phyloP scores from a whole-genome alignment of 169 alveolate species.

The Plasmodium knowlesi region DNA sequence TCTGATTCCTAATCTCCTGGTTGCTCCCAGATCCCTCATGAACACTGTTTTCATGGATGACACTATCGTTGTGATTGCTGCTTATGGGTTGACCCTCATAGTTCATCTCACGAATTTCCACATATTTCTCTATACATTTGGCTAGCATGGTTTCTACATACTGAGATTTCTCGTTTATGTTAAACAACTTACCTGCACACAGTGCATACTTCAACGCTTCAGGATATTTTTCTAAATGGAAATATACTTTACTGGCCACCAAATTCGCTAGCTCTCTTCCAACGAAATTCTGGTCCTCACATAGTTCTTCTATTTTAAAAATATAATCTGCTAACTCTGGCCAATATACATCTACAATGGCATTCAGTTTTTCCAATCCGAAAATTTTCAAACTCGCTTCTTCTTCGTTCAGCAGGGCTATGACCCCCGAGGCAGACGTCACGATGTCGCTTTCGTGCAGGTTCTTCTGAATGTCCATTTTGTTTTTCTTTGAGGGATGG shows the following conservation, averaged over 20 bases:
- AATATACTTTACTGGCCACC: slow-evolving; percentile 95
- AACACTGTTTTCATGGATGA: not conserved
- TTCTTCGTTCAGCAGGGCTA: slow-evolving; percentile 84
- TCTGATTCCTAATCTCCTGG: not conserved
- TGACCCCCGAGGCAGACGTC: slow-evolving; percentile 85
- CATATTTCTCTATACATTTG: slow-evolving; percentile 71
- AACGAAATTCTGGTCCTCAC: slow-evolving; percentile 85
- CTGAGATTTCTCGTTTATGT: slow-evolving; percentile 84
- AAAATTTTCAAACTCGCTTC: slow-evolving; percentile 80
- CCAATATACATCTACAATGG: slow-evolving; percentile 87
- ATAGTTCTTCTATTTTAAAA: slow-evolving; percentile 79
- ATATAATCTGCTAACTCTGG: slow-evolving; percentile 87
- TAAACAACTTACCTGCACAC: slow-evolving; percentile 93
- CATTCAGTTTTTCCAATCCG: slow-evolving; percentile 84
- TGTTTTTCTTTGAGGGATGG: not conserved
- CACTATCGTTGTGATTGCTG: not conserved
- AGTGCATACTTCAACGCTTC: slow-evolving; percentile 95
- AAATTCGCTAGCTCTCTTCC: slow-evolving; percentile 93
- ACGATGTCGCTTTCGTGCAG: slow-evolving; percentile 57
- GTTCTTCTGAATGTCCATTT: slow-evolving; percentile 39
- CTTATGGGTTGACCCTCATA: slow-evolving; percentile 25
- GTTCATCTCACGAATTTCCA: slow-evolving; percentile 57
- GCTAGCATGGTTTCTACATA: slow-evolving; percentile 83
- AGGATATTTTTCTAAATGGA: slow-evolving; percentile 94
- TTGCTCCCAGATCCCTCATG: not conserved